These are phyloP conservation scores for Penicillium sp. DNA, from an alignment of 2,329 filamentous ascomycete species.

Conservation along the genomic window DNA sequence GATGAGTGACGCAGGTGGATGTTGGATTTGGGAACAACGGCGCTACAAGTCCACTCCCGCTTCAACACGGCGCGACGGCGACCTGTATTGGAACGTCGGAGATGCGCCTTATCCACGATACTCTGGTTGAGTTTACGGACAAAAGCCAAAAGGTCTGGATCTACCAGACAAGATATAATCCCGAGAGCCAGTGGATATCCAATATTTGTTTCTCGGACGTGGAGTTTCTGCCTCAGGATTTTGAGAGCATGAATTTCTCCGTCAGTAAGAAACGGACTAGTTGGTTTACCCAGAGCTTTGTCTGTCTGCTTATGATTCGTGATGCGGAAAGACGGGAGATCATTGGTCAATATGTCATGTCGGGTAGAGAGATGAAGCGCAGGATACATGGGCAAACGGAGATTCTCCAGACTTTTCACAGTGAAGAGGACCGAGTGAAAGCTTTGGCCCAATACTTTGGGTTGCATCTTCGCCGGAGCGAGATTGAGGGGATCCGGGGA, in stretches of 20 bases:
- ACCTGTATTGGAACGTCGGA: constrained; percentile 51
- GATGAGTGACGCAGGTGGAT: constrained; percentile 43
- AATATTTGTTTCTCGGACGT: constrained; percentile 61
- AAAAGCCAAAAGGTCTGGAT: constrained; percentile 53
- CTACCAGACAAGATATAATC: constrained; percentile 53
- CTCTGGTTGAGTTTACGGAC: constrained; percentile 43
- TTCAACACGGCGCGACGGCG: constrained; percentile 40
- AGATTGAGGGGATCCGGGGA: constrained; percentile 48
- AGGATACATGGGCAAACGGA: constrained; percentile 49
- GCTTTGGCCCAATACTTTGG: constrained; percentile 50
- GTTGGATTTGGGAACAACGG: constrained; percentile 61
- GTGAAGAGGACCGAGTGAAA: constrained; percentile 50
- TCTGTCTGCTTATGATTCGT: constrained; percentile 53
- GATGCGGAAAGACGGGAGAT: constrained; percentile 44
- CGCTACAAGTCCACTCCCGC: constrained; percentile 52
- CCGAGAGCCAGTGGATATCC: constrained; percentile 50
- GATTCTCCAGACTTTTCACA: constrained; percentile 44
- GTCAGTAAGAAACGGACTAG: constrained; percentile 47
- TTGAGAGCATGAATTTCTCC: constrained; percentile 54
- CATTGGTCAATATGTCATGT: constrained; percentile 50
- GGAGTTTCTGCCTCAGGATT: constrained; percentile 59
- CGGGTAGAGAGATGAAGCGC: constrained; percentile 49
- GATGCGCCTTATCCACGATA: constrained; percentile 49
- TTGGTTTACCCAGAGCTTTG: constrained; percentile 51
- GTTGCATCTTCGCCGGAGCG: constrained; percentile 48